Base-by-base conservation (phyloP, 805 yeast genomes). In the Tetrapisispora pingtungensis region DNA sequence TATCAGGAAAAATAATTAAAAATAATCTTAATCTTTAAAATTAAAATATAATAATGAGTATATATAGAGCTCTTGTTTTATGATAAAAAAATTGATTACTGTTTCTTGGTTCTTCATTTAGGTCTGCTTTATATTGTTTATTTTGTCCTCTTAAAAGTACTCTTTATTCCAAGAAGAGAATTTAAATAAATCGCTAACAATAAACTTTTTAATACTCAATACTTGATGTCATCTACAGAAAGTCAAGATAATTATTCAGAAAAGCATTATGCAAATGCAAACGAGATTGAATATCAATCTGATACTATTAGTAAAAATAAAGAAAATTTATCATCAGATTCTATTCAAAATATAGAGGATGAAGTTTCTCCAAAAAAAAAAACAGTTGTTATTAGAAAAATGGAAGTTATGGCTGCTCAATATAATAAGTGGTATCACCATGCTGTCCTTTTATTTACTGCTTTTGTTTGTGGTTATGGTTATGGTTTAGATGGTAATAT, bases 401-500 rank as follows among this genome's bases (percentile, higher is more conserved):
- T 74, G 7, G 81, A 77, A 57, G 57, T 76, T 27, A 58, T 74
- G 53, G 70, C 73, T 17, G 64, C 66, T 7, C 75, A 73, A 49
- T 75, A 73, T 53, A 50, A 62, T 18, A 48, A 56, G 26, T 54
- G 65, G 55, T 51, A 53, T 34, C 58, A 55, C 40, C 71, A 67
- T 40, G 48, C 58, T 3, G 39, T 67, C 1, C 58, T 76, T 40
- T 65, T 75, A 40, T 48, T 74, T 34, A 61, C 72, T 35, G 67
- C 74, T 5, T 75, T 78, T 49, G 44, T 71, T 26, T 72, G 74
- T 44, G 73, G 78, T 26, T 77, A 74, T 53, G 73, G 72, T 31
- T 78, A 77, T 51, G 74, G 78, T 28, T 62, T 78, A 41, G 83
- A 78, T 53, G 70, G 74, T 42, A 69, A 69, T 33, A 58, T 72